Conservation (phyloP, 2,329 filamentous ascomycete species). For the Fusarium nurragi region DNA sequence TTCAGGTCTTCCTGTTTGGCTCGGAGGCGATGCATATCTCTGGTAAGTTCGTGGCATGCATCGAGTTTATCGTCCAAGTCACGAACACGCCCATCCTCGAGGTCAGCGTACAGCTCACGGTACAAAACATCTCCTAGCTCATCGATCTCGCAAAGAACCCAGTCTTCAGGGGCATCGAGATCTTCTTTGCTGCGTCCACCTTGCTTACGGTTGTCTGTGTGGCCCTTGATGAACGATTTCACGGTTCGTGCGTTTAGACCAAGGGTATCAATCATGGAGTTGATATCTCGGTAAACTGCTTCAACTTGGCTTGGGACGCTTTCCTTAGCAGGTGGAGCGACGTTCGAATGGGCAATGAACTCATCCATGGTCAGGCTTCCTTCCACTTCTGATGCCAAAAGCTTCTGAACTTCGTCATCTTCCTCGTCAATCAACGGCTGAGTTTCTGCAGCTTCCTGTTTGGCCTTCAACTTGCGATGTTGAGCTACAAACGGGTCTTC, state of each 20-base stretch:
- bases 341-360: conserved; percentile 71
- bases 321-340: conserved; percentile 62
- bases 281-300: conserved; percentile 80
- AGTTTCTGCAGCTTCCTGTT: conserved; percentile 65
- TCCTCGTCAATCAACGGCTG: conserved; percentile 72
- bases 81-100: conserved; percentile 74
- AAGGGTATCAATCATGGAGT: conserved; percentile 93
- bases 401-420: conserved; percentile 71
- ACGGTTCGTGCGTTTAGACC: conserved; percentile 83
- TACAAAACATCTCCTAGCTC: conserved; percentile 73
- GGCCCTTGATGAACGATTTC: conserved; percentile 71
- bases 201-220: conserved; percentile 64
- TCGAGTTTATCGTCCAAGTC: conserved; percentile 75
- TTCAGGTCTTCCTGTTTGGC: conserved; percentile 81
- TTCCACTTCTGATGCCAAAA: conserved; percentile 68
- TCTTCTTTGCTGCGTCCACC: conserved; percentile 70
- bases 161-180: conserved; percentile 73
- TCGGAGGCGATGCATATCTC: conserved; percentile 76
- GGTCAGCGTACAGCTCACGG: conserved; percentile 67
- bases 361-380: conserved; percentile 71
- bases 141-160: conserved; percentile 79
- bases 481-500: conserved; percentile 61
- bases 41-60: conserved; percentile 72
- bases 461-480: conserved; percentile 62
- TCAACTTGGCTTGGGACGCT: conserved; percentile 71